Evolutionary conservation across 2,329 filamentous ascomycete species (phyloP), one percentile per base, ranked within the genome.

Genomic region (Aspergillus texensis): DNA sequence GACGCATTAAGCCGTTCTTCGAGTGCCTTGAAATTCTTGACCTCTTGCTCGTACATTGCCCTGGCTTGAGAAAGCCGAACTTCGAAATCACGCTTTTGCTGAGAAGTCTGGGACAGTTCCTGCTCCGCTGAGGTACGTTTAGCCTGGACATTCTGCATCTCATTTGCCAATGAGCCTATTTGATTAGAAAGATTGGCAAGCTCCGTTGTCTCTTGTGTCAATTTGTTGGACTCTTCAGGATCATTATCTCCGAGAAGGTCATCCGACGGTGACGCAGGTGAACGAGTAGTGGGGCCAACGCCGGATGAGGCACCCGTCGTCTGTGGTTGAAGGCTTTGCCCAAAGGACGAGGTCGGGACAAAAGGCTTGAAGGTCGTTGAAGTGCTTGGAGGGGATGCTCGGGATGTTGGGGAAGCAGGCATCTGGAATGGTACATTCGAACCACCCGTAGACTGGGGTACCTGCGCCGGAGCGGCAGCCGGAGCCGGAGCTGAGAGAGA

Each of bases 101-200:
- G 88, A 58, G 86, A 92, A 36, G 91, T 89, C 73, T 94, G 92
- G 65, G 86, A 91, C 58, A 98, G 81, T 63, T 97, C 92, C 67
- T 90, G 90, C 77, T 97, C 93, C 0, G 91, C 91, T 2, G 88
- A 87, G 6, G 83, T 86, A 67, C 93, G 90, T 79, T 97, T 94
- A 39, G 85, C 88, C 75, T 96, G 93, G 1, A 97, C 91, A 70
- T 94, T 93, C 75, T 97, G 93, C 88, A 96, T 97, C 80, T 99
- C 93, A 74, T 90, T 96, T 0, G 94, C 91, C 61, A 99, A 81
- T 2, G 91, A 94, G 36, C 93, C 90, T 67, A 99, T 93, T 77
- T 98, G 95, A 76, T 96, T 98, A 0, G 94, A 97, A 70, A 99
- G 84, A 75, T 99, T 98, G 58, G 94, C 95, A 62, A 99, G 85